phyloP scores from a whole-genome alignment of 192 early-diverging fungal genomes.

The Coemansia sp. region DNA sequence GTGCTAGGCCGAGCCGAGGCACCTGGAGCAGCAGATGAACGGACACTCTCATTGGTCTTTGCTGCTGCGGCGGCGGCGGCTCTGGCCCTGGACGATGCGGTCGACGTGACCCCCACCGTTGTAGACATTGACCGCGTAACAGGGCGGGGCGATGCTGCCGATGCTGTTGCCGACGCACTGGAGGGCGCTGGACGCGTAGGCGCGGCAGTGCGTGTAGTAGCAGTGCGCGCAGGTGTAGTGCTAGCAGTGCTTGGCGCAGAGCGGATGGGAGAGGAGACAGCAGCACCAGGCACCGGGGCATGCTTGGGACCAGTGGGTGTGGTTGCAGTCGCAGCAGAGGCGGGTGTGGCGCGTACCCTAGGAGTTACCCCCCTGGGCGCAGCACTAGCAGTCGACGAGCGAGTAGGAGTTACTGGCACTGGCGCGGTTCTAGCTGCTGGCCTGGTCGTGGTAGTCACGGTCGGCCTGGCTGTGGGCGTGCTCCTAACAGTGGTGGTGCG shows the following conservation, averaged over 20 bases:
- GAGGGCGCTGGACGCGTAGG: neutral
- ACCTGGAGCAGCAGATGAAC: neutral
- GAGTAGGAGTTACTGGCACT: neutral
- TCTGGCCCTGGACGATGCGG: conserved; percentile 31
- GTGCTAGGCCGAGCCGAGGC: neutral
- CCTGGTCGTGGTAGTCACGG: neutral
- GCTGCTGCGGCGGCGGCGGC: conserved; percentile 26
- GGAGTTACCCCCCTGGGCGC: neutral
- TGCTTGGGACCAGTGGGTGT: neutral
- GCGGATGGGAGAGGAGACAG: neutral
- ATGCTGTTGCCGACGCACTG: conserved; percentile 1
- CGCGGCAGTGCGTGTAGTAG: neutral
- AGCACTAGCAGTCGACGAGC: neutral
- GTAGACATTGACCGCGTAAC: conserved; percentile 7
- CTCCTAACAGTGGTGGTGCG: neutral
- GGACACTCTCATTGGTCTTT: conserved; percentile 6
- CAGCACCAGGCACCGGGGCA: neutral
- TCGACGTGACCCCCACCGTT: conserved; percentile 6
- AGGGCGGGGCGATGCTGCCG: conserved; percentile 8
- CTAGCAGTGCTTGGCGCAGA: neutral
- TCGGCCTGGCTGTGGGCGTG: neutral
- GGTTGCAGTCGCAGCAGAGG: neutral
- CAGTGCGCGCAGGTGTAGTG: neutral
- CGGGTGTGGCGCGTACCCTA: neutral
- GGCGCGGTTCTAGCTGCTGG: neutral